Evolutionary conservation across 371 early-diverging fungal genomes (phyloP), one percentile per base, ranked within the genome.

Genomic region (Synchytrium microbalum): DNA sequence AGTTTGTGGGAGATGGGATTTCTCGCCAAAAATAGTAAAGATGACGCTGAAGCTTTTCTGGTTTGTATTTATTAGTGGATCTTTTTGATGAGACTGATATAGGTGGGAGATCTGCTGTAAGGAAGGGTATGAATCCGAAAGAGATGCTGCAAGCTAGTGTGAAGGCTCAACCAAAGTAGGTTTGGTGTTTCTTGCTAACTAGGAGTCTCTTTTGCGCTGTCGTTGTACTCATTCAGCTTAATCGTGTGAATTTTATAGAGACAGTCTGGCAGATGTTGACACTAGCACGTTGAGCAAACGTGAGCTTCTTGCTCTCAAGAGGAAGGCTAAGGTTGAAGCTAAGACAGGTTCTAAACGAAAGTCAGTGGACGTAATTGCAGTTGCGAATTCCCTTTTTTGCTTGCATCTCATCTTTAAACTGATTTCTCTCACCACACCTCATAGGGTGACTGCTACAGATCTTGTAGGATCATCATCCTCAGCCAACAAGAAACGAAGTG

Each of bases 201-300:
- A n/a, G n/a, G n/a, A n/a, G n/a, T n/a, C n/a, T n/a, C n/a, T n/a
- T n/a, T n/a, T n/a, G n/a, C n/a, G n/a, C n/a, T n/a, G n/a, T n/a
- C n/a, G n/a, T n/a, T n/a, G n/a, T n/a, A n/a, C n/a, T n/a, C n/a
- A n/a, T n/a, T n/a, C n/a, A n/a, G n/a, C n/a, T n/a, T n/a, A n/a
- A n/a, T n/a, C n/a, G n/a, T n/a, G n/a, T n/a, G n/a, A n/a, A n/a
- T n/a, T n/a, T n/a, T n/a, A 19, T 38, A 38, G 46, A 19, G 46
- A 38, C 46, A 5, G 5, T 10, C 46, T 58, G 66, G 26, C 72
- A 82, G 60, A 80, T 84, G 46, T 19, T 28, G 86, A 85, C 31
- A 83, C 90, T 84, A 84, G 85, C 13, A 92, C 89, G 23, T 79
- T 97, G 62, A 92, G 93, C 58, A 92, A 93, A 0, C 86, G 98